Conservation (phyloP, 257 asterid species). For the Echium plantagineum region DNA sequence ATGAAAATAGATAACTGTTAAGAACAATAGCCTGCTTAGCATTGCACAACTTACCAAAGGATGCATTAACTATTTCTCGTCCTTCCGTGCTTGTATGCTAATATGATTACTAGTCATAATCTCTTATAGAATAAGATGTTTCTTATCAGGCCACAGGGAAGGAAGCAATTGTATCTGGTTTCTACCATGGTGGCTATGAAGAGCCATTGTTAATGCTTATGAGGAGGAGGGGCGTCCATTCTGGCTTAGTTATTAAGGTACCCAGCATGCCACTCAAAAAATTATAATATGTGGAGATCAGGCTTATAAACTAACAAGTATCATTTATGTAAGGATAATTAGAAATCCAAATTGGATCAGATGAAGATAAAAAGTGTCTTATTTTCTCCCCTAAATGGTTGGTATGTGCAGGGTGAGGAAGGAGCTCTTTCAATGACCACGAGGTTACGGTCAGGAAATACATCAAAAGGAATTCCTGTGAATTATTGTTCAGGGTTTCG, state of each 20-base stretch:
- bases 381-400: background rate
- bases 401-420: constrained; percentile 73
- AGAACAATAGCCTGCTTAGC: background rate
- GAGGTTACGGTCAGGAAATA: constrained; percentile 50
- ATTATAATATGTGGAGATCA: background rate
- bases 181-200: constrained; percentile 90
- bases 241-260: constrained; percentile 97
- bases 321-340: background rate
- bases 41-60: background rate
- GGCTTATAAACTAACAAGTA: background rate
- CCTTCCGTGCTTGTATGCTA: background rate
- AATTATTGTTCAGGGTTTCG: constrained; percentile 97
- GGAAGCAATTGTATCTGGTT: constrained; percentile 92
- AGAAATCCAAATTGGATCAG: background rate
- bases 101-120: background rate
- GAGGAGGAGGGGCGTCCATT: constrained; percentile 95
- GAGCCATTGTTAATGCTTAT: constrained; percentile 92
- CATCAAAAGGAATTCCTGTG: constrained; percentile 86
- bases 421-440: constrained; percentile 99
- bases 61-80: background rate
- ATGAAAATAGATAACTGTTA: background rate
- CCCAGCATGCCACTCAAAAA: background rate
- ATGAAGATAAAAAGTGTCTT: background rate
- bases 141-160: constrained; percentile 59
- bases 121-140: background rate